These are phyloP conservation scores for Claviceps sp. DNA, from an alignment of 2,329 filamentous ascomycete species.

Conservation along the genomic window DNA sequence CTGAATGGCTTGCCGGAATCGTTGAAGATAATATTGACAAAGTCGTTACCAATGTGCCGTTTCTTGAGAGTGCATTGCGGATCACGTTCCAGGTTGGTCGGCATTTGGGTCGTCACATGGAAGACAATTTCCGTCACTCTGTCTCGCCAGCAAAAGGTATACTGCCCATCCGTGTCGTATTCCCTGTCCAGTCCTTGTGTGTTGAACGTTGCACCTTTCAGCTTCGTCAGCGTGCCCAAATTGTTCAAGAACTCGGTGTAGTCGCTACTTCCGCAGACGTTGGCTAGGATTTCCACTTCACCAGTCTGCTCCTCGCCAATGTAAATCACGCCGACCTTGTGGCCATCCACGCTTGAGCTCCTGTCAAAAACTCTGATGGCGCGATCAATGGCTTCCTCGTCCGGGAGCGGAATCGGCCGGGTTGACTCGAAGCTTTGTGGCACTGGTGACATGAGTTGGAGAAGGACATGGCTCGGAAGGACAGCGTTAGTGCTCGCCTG, in stretches of 20 bases:
- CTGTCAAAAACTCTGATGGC: conserved; percentile 74
- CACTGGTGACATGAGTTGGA: conserved; percentile 53
- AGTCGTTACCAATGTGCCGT: conserved; percentile 91
- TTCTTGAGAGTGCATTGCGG: conserved; percentile 75
- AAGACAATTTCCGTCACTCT: conserved; percentile 91
- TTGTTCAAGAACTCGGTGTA: conserved; percentile 76
- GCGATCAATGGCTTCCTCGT: conserved; percentile 54
- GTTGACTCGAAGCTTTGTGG: conserved; percentile 44
- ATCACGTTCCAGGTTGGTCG: conserved; percentile 67
- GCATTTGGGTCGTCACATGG: conserved; percentile 96
- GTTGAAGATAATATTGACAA: conserved; percentile 97
- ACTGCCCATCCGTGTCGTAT: conserved; percentile 69
- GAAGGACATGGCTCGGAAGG: conserved; percentile 59
- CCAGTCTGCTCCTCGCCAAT: conserved; percentile 74
- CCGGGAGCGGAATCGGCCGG: conserved; percentile 64
- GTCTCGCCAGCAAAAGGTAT: conserved; percentile 89
- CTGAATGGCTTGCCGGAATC: conserved; percentile 81
- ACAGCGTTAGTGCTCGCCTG: conserved; percentile 45
- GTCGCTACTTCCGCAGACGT: conserved; percentile 73
- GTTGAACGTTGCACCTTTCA: conserved; percentile 80
- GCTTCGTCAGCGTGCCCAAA: conserved; percentile 66
- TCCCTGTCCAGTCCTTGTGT: conserved; percentile 78
- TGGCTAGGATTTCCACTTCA: conserved; percentile 75
- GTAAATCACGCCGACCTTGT: conserved; percentile 92
- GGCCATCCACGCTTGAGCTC: conserved; percentile 80